Evolutionary conservation across 129 eudicot genomes (phyloP).

Genomic region (Flaveria sonorensis): DNA sequence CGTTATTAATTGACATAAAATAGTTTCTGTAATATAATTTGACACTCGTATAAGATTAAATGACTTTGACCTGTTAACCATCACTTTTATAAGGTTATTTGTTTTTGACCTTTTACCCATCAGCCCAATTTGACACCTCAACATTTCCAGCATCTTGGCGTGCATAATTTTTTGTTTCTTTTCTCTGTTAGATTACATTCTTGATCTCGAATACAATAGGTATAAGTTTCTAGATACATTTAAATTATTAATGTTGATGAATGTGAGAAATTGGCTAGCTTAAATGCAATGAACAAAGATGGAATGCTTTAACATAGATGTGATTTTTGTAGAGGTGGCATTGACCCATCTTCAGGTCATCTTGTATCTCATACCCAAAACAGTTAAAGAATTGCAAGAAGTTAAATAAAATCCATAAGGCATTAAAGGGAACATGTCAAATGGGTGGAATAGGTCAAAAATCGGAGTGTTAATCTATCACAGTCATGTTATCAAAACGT

Average conservation of each 20-base stretch:
- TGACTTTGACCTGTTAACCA: not conserved
- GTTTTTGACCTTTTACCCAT: not conserved
- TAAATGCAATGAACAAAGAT: not conserved
- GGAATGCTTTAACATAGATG: not conserved
- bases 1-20: not conserved
- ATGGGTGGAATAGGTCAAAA: no score
- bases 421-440: no score
- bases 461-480: not conserved
- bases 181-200: not conserved
- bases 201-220: not conserved
- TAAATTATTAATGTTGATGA: not conserved
- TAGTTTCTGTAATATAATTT: not conserved
- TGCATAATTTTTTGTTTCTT: not conserved
- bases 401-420: no score
- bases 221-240: not conserved
- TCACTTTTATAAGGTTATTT: not conserved
- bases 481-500: not conserved
- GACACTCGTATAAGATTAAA: not conserved
- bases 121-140: not conserved
- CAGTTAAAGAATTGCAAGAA: no score
- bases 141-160: not conserved
- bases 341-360: not conserved
- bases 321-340: not conserved
- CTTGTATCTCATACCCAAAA: not conserved
- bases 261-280: not conserved